Evolutionary conservation across 2,329 filamentous ascomycete genomes (phyloP).

Genomic region (Alternaria consortialis): DNA sequence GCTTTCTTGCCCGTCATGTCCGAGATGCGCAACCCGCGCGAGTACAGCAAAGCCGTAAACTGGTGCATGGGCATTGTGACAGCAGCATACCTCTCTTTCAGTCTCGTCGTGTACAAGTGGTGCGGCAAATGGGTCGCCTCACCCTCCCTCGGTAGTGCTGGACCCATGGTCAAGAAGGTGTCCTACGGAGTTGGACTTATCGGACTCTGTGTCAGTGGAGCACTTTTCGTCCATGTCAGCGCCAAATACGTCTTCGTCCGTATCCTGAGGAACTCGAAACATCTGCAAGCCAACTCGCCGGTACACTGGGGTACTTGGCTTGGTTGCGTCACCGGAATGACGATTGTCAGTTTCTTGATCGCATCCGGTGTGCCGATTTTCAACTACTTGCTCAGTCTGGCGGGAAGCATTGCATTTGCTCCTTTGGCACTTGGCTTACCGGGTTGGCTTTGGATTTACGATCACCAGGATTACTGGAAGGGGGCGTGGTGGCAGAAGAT

Average conservation of each 20-base stretch:
- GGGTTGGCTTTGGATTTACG: constrained; percentile 62
- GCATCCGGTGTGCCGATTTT: constrained; percentile 66
- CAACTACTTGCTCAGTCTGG: constrained; percentile 61
- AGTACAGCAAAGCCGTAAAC: constrained; percentile 69
- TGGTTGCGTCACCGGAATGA: constrained; percentile 55
- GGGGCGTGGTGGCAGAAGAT: constrained; percentile 48
- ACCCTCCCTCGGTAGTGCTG: constrained; percentile 69
- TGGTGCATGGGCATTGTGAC: constrained; percentile 67
- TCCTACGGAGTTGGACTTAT: constrained; percentile 67
- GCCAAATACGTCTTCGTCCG: constrained; percentile 67
- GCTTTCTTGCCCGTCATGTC: constrained; percentile 71
- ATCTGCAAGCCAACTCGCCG: constrained; percentile 62
- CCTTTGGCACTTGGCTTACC: constrained; percentile 60
- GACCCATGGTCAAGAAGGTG: constrained; percentile 67
- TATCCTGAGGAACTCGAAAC: constrained; percentile 60
- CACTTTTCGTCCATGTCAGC: constrained; percentile 60
- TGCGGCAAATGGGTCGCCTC: constrained; percentile 70
- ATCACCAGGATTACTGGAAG: constrained; percentile 55
- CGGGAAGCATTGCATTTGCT: constrained; percentile 62
- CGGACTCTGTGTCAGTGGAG: constrained; percentile 62
- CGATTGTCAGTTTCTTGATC: constrained; percentile 59
- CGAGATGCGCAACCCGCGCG: constrained; percentile 68
- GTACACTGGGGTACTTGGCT: constrained; percentile 68
- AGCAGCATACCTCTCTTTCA: constrained; percentile 66
- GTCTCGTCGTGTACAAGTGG: constrained; percentile 68